Base-by-base conservation (phyloP, 2,329 filamentous ascomycete genomes). In the Ceratocystiopsis sp. region DNA sequence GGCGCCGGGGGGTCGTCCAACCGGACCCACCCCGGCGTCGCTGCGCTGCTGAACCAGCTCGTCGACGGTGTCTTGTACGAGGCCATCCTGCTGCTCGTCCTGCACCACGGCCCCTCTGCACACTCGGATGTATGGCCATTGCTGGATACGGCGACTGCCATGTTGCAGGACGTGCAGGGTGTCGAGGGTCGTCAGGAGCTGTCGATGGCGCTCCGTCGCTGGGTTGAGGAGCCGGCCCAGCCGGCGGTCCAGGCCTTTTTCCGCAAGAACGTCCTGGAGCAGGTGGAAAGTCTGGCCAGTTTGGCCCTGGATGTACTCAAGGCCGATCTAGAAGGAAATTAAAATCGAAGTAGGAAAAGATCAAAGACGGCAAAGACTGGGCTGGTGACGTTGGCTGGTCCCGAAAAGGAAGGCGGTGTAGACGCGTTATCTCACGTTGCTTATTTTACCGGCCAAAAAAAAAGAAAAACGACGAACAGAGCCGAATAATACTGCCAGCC, bases 11-110 rank as follows among this genome's bases (percentile, higher is more conserved):
- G 17, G 2, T 12, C 9, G 17, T n/a, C 34, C 33, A 17, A 12
- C 21, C 34, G 49, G 50, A 19, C 55, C 46, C 40, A 57, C 38
- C 50, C 51, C 15, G 51, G 51, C 37, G 47, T 58, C 2, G 44
- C 54, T 14, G 49, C 49, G 1, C 49, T 48, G 10, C 50, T 74
- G 16, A 53, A 54, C 4, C 59, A 61, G 15, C 62, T 69, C 11
- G 71, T 75, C 45, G 69, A 70, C 47, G 62, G 71, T 3, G 68
- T 65, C 11, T 56, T 74, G 41, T 69, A 67, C 47, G 69, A 76
- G 50, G 66, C 66, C 43, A 53, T 76, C 14, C 57, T 75, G 43
- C 57, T 64, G 35, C 61, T 77, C 50, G 59, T 69, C 13, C 48
- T 66, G 17, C 55, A 61, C 29, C 61, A 65, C 38, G 62, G 59